phyloP scores from a whole-genome alignment of 2,329 filamentous ascomycete species.

The Alternaria panax region DNA sequence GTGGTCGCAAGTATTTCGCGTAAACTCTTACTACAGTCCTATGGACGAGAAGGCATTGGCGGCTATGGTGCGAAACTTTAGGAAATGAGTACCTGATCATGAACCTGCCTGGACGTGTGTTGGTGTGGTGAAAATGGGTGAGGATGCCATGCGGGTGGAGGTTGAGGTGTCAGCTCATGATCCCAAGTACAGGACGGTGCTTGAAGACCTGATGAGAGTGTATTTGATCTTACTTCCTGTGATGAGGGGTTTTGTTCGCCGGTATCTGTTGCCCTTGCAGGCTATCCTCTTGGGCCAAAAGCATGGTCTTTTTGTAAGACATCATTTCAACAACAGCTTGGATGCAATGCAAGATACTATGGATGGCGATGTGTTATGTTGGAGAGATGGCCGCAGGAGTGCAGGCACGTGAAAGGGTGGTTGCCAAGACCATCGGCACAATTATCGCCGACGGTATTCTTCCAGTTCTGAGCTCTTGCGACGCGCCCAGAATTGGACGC shows the following conservation, averaged over 20 bases:
- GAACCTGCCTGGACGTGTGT: constrained; percentile 34
- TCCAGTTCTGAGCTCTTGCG: constrained; percentile 27
- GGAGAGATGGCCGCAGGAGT: background rate
- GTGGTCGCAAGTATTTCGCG: constrained; percentile 60
- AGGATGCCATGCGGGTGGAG: constrained; percentile 52
- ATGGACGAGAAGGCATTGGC: constrained; percentile 27
- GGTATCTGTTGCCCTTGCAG: background rate
- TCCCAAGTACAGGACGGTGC: background rate
- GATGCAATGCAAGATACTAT: background rate
- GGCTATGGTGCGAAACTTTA: constrained; percentile 29
- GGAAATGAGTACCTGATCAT: constrained; percentile 37
- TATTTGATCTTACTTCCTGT: background rate
- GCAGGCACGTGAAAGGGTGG: background rate
- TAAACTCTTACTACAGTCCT: constrained; percentile 37
- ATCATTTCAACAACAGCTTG: background rate
- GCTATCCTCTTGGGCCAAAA: accelerated
- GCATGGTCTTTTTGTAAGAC: background rate
- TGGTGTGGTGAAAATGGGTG: constrained; percentile 29
- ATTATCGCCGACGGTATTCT: constrained; percentile 28
- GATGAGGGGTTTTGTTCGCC: background rate
- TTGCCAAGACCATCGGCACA: constrained; percentile 28
- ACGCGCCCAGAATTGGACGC: constrained; percentile 21
- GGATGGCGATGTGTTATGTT: background rate
- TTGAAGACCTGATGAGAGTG: background rate
- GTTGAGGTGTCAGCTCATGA: constrained; percentile 32